Evolutionary conservation across 176 grass and related monocot species (phyloP), one percentile per base, ranked within the genome.

Genomic region (Eragrostis nindensis): DNA sequence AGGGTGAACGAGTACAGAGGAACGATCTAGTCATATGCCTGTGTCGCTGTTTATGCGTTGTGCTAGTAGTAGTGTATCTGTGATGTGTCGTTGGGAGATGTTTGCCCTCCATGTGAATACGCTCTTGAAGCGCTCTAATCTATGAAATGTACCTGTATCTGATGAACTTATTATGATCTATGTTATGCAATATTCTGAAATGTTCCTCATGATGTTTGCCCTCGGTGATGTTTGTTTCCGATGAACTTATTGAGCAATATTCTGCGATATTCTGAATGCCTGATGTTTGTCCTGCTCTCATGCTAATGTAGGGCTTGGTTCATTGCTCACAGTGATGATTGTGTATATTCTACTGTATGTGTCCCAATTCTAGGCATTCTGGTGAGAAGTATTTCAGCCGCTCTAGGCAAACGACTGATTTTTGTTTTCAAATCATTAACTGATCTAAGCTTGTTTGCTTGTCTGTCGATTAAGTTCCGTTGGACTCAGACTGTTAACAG

Each of bases 101-200:
- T 81, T 46, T 81, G 55, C 53, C 13, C 71, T 82, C 72, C 65
- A 43, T 82, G 71, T 77, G 72, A 73, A 77, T 77, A 85, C 29
- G 46, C 39, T 72, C 48, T 64, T 49, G 82, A 65, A 81, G 71
- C 69, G 46, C 7, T 2, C 21, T 56, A 65, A 50, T 17, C 64
- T 56, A 41, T 74, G 45, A 59, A 71, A 25, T 76, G 77, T 89
- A 66, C 64, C 27, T 11, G 17, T 67, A 67, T 85, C 18, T 73
- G 57, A 73, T 73, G 41, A 82, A 82, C 77, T 77, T 57, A 65
- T 47, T 3, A n/a, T n/a, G 13, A 27, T 74, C 14, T 15, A 71
- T 88, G 68, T 22, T 59, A 49, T 36, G 27, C 11, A 17, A 49
- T 30, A 10, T 30, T 29, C 43, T 77, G 71, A 71, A 76, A 71